Conservation (phyloP, 1,139 yeast species). For the Pichia sp. region DNA sequence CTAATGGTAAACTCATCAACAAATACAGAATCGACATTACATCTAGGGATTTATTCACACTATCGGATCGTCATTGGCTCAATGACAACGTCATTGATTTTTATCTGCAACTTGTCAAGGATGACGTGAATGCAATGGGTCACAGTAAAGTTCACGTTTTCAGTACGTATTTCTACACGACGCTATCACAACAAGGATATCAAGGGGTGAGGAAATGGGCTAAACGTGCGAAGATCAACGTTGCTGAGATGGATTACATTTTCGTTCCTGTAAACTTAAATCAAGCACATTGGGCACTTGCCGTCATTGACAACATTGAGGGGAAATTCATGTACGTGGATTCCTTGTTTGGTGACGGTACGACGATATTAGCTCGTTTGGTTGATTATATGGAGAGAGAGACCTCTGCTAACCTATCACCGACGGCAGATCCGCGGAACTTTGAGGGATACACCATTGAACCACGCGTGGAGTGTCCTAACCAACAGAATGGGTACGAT, state of each 20-base stretch:
- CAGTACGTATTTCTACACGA: conserved; percentile 83
- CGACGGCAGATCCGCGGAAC: conserved; percentile 29
- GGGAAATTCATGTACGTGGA: conserved; percentile 67
- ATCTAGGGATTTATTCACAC: conserved; percentile 61
- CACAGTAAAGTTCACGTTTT: conserved; percentile 56
- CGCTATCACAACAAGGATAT: conserved; percentile 66
- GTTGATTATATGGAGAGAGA: conserved; percentile 56
- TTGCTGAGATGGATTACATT: conserved; percentile 55
- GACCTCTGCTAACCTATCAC: conserved; percentile 37
- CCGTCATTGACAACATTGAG: conserved; percentile 59
- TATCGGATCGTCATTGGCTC: conserved; percentile 72
- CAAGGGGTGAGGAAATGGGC: conserved; percentile 86
- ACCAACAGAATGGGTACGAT: conserved; percentile 84
- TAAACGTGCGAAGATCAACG: conserved; percentile 67
- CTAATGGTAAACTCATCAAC: conserved; percentile 29
- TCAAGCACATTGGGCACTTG: conserved; percentile 90
- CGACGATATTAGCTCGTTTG: conserved; percentile 46
- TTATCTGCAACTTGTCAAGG: conserved; percentile 69
- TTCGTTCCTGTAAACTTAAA: conserved; percentile 79
- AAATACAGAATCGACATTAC: conserved; percentile 53
- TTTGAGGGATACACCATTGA: conserved; percentile 30
- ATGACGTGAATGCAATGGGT: conserved; percentile 64
- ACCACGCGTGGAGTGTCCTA: conserved; percentile 54
- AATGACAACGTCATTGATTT: conserved; percentile 89
- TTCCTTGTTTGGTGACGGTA: conserved; percentile 61